A percentile compares a stretch with the other conserved stretches of the same genome.
Conservation (phyloP, 106 monocot genomes). For the Iris macrosiphon region DNA sequence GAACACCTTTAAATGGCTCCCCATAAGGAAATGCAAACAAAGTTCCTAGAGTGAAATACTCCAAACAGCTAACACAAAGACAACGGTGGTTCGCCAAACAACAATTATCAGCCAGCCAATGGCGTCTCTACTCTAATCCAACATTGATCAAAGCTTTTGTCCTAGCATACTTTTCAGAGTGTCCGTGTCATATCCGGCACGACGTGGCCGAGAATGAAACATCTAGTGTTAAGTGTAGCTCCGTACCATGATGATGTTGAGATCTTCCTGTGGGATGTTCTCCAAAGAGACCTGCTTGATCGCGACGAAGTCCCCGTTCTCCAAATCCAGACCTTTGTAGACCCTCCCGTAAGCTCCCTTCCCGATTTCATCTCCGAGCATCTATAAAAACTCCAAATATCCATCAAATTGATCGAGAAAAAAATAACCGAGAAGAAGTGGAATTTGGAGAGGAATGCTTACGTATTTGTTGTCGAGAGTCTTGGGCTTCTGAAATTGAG, state of each 20-base stretch:
- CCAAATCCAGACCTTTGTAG: conserved; percentile 90
- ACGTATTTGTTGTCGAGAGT: conserved; percentile 97
- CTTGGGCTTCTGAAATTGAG: conserved; percentile 80
- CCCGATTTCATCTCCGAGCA: conserved; percentile 99
- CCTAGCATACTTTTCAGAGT: too few species aligned
- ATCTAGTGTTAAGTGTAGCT: too few species aligned
- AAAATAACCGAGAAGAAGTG: neutral
- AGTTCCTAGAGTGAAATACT: too few species aligned
- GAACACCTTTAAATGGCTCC: too few species aligned
- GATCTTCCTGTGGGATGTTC: conserved; percentile 96
- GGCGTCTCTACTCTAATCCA: too few species aligned
- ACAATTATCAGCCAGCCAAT: too few species aligned
- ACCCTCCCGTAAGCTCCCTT: conserved; percentile 99
- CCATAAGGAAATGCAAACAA: too few species aligned
- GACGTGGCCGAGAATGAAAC: too few species aligned
- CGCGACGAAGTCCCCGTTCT: conserved; percentile 97
- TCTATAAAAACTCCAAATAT: conserved; percentile 27
- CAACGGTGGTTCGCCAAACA: too few species aligned
- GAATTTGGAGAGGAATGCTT: conserved; percentile 23
- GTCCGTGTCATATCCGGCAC: too few species aligned
- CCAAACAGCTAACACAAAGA: too few species aligned
- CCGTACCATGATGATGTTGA: conserved; percentile 96
- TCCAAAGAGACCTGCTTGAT: conserved; percentile 99
- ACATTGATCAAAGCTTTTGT: too few species aligned
- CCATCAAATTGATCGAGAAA: neutral